Evolutionary conservation across 805 yeast genomes (phyloP).

Genomic region (Jamesozyma spencerorum): DNA sequence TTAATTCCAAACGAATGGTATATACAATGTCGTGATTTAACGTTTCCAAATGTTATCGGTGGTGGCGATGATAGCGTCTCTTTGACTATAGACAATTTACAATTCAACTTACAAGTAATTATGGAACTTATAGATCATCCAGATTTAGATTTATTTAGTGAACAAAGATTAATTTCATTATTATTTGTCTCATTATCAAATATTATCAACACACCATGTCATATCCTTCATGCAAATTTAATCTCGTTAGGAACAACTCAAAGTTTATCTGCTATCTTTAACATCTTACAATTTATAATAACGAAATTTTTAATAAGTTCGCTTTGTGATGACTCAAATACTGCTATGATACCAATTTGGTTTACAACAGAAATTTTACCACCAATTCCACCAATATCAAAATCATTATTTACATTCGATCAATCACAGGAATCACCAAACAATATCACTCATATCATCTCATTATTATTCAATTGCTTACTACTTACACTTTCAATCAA

Average conservation of each 20-base stretch:
- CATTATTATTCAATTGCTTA: conserved; percentile 13
- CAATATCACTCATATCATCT: conserved; percentile 3
- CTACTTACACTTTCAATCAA: conserved; percentile 10
- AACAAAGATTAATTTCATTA: conserved; percentile 15
- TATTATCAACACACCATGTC: conserved; percentile 8
- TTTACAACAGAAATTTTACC: conserved; percentile 19
- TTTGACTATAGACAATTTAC: too few species aligned
- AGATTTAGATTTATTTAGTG: conserved; percentile 19
- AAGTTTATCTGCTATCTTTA: conserved; percentile 18
- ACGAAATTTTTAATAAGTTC: conserved; percentile 13
- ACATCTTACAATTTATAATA: conserved; percentile 20
- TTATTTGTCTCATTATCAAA: conserved; percentile 14
- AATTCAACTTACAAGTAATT: conserved; percentile 18
- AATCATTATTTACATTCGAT: conserved; percentile 23
- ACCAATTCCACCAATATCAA: conserved; percentile 26
- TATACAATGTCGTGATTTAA: conserved; percentile 3
- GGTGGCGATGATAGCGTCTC: neutral
- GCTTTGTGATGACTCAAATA: conserved; percentile 1
- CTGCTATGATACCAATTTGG: conserved; percentile 17
- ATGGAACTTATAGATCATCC: conserved; percentile 31
- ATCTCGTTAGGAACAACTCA: conserved; percentile 19
- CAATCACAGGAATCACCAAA: conserved; percentile 2
- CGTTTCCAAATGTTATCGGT: neutral
- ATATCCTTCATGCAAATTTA: conserved; percentile 15
- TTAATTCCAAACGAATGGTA: conserved; percentile 9